These are phyloP conservation scores for Inga leiocalycina DNA, from an alignment of 306 rosid species.

Conservation along the genomic window DNA sequence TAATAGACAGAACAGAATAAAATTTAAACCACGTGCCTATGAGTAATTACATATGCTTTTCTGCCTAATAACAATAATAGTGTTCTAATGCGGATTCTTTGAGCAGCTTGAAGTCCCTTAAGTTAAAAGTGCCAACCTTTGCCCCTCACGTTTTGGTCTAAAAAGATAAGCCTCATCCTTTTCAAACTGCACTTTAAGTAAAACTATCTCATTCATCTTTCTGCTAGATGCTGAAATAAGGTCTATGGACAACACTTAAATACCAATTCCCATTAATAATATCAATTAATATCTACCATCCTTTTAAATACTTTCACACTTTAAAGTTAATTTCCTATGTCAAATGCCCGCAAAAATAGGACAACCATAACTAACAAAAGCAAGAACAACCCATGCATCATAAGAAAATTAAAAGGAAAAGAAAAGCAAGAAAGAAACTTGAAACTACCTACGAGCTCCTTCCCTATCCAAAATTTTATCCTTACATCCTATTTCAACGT, in stretches of 20 bases:
- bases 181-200: not conserved
- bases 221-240: conserved; percentile 4
- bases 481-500: not conserved
- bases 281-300: not conserved
- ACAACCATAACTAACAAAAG: too few relatives aligned
- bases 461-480: not conserved
- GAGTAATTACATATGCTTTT: not conserved
- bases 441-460: not conserved
- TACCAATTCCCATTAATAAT: not conserved
- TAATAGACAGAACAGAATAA: not conserved
- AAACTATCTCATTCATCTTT: not conserved
- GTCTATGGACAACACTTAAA: not conserved
- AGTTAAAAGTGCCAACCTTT: not conserved
- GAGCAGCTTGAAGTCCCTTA: not conserved
- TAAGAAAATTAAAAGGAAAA: not conserved
- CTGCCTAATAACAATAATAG: not conserved
- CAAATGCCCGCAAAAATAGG: not conserved
- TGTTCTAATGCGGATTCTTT: not conserved
- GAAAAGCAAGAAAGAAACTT: not conserved
- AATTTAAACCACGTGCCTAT: not conserved
- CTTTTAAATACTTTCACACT: not conserved
- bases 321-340: not conserved
- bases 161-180: not conserved
- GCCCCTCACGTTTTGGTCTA: not conserved
- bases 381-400: too few relatives aligned